Base-by-base conservation (phyloP, 1,139 yeast species). In the Petasospora fabianii region DNA sequence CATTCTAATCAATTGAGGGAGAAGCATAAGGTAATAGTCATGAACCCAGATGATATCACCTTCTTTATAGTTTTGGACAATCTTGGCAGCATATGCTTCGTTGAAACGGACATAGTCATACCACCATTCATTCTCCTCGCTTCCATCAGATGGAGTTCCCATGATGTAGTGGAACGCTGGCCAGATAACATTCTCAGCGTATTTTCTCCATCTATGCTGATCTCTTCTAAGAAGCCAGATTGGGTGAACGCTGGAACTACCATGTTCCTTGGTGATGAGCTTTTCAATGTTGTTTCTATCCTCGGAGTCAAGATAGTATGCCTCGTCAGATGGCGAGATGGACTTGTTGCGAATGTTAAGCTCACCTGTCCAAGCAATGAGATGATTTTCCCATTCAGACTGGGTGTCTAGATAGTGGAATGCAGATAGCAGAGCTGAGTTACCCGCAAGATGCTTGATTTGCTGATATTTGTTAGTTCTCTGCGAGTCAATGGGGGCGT, bases 311-410 rank as follows among this genome's bases (percentile, higher is more conserved):
- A 83, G 60, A 54, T 80, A 79, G 44, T 80, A 65, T 1, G 90
- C 83, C 49, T 78, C 86, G 22, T 46, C 49, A 3, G 38, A 32
- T 7, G 50, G 39, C 21, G 39, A 24, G 24, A 42, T 34, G 21
- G 41, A 45, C 31, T 39, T 44, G 42, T 47, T 42, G 36, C 50
- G 54, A 33, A 54, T 46, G 38, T 54, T 60, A 47, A 88, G 68
- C 61, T 88, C 97, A 20, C 98, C 98, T 0, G 97, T 84, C 99
- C 99, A 94, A 1, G 90, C 97, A 39, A 94, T 80, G 43, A 87
- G 65, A 48, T 87, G 85, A 34, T 90, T 81, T 49, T 87, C 94
- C 94, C 97, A 92, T 17, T 78, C 75, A 0, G 88, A 74, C 32
- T 77, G 77, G 36, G 79, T 75, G 38, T 71, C 71, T 42, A 92